Conservation (phyloP, 2,329 filamentous ascomycete species). For the Drechslera avenae region DNA sequence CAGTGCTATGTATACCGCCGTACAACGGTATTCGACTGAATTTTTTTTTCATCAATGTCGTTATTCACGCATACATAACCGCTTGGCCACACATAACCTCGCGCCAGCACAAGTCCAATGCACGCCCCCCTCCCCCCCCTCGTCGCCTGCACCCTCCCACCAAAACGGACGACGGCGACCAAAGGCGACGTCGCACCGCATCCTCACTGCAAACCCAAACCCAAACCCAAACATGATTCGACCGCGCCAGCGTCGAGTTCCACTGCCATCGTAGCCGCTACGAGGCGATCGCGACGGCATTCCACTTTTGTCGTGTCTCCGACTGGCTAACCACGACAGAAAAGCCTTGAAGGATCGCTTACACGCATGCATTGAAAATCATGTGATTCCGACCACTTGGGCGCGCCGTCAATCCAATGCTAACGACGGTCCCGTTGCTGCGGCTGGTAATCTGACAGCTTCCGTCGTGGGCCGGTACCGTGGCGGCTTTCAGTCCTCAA, state of each 20-base stretch:
- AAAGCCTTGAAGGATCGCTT: constrained; percentile 35
- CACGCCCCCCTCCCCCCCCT: background rate
- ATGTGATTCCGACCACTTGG: constrained; percentile 27
- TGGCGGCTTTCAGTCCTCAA: constrained; percentile 30
- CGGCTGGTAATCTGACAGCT: background rate
- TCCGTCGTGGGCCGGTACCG: background rate
- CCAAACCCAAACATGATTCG: constrained; percentile 24
- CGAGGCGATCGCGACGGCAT: constrained; percentile 27
- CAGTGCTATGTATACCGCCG: constrained; percentile 7
- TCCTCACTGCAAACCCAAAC: constrained; percentile 15
- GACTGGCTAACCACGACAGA: constrained; percentile 35
- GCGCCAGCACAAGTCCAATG: background rate
- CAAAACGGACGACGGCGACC: constrained; percentile 18
- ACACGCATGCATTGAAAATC: constrained; percentile 37
- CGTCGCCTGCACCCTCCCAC: constrained; percentile 27
- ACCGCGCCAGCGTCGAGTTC: constrained; percentile 12
- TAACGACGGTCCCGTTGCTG: background rate
- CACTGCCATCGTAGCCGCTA: constrained; percentile 21
- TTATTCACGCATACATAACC: constrained; percentile 9
- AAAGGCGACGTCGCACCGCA: constrained; percentile 29
- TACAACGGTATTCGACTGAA: background rate
- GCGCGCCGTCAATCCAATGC: background rate
- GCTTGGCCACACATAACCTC: too few relatives aligned
- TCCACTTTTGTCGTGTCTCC: constrained; percentile 31
- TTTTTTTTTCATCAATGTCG: constrained; percentile 4